Percentiles rank a stretch among this genome's conserved stretches.
Evolutionary conservation across 164 flowering plant genomes (phyloP).

Genomic region (Annona squamosa): DNA sequence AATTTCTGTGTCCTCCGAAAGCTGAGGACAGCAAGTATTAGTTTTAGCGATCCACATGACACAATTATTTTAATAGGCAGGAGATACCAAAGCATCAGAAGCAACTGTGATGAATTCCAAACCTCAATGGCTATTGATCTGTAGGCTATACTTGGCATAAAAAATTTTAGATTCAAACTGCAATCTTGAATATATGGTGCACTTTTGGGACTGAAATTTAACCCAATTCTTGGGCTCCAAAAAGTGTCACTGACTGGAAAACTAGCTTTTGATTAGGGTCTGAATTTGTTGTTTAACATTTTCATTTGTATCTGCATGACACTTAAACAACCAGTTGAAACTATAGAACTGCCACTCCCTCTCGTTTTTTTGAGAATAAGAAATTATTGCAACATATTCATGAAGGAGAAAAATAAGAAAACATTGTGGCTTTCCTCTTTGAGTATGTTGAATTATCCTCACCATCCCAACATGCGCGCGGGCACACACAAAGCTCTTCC

Average conservation of each 20-base stretch:
- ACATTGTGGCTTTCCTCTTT: background rate
- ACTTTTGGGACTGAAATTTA: too few species aligned
- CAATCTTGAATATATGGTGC: too few species aligned
- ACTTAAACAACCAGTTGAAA: too few species aligned
- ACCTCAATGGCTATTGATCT: background rate
- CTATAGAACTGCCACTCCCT: too few species aligned
- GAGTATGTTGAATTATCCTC: background rate
- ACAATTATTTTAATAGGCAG: background rate
- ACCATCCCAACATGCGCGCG: background rate
- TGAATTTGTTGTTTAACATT: too few species aligned
- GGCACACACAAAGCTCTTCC: background rate
- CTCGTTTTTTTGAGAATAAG: too few species aligned
- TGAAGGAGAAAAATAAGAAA: too few species aligned
- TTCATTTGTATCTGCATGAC: too few species aligned
- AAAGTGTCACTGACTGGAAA: too few species aligned
- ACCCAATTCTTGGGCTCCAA: too few species aligned
- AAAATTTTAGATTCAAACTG: background rate
- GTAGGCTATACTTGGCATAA: background rate
- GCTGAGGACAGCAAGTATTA: background rate
- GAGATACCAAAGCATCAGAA: background rate
- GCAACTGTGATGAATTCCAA: background rate
- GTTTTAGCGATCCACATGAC: background rate
- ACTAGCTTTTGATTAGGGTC: too few species aligned
- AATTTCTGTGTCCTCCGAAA: conserved; percentile 1
- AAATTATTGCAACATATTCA: too few species aligned